Evolutionary conservation across 2,329 filamentous ascomycete species (phyloP), one percentile per base, ranked within the genome.

Genomic region (Sporothrix euskadiensis): DNA sequence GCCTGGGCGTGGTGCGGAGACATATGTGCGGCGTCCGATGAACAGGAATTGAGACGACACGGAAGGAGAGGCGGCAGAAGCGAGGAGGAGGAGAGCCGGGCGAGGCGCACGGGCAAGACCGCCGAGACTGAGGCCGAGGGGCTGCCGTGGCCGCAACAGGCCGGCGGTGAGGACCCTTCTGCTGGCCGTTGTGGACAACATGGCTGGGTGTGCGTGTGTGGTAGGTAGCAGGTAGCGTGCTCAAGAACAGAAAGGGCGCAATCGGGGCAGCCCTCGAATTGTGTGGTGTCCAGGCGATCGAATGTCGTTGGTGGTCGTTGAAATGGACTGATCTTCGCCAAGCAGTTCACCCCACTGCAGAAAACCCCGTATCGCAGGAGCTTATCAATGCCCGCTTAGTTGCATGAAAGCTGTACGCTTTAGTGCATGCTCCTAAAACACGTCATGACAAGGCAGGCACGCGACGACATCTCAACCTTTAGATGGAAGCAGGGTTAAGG

Each of bases 1-100:
- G 75, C 88, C 88, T 16, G 83, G 82, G 77, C 85, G 87, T 4
- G 89, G 89, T 32, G 89, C 86, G 12, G 87, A 83, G 71, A 88
- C 84, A 73, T 88, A 79, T 76, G 85, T 84, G 76, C 87, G 83
- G 41, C n/a, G 70, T 32, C 39, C 30, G 19, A 3, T 1, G 12
- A 44, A 22, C 19, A 44, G 59, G 26, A 12, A 22, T 44, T 52
- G 69, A 35, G 52, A 35, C 14, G 12, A 49, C 47, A 63, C 30
- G 9, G 54, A 61, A 14, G 71, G 65, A 22, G 72, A 72, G 35
- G 47, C 47, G 3, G 52, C 7, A 14, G 73, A 56, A 12, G 68
- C 56, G 68, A 71, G 61, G 49, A 54, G 30, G 30, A 68, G 44
- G 52, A 56, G 44, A 61, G 16, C 4, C n/a, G 66, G 73, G 41